phyloP scores from a whole-genome alignment of 2,329 filamentous ascomycete genomes.

The Lecanicillium sp. region DNA sequence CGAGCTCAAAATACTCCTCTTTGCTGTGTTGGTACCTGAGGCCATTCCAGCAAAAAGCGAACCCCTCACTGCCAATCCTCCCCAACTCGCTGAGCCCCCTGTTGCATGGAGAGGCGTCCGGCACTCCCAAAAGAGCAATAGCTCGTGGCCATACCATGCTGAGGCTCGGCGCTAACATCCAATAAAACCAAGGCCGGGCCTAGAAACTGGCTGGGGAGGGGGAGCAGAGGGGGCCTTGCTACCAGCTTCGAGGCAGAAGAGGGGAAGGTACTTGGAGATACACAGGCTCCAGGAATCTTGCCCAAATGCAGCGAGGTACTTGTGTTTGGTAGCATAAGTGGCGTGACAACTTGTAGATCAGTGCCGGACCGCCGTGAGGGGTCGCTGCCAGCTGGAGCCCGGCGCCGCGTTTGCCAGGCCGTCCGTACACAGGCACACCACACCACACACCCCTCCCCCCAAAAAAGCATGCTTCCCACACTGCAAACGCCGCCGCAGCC shows the following conservation, averaged over 20 bases:
- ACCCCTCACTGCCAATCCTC: neutral
- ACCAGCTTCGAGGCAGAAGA: too few species aligned
- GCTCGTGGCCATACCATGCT: constrained; percentile 4
- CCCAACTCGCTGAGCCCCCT: neutral
- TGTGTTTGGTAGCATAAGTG: constrained; percentile 2
- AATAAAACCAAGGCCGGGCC: neutral
- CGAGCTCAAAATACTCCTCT: too few species aligned
- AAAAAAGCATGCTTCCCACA: neutral
- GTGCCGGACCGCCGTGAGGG: constrained; percentile 3
- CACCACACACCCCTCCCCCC: constrained; percentile 1
- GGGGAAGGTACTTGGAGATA: constrained; percentile 9
- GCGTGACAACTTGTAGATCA: constrained; percentile 8
- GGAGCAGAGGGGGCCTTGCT: neutral
- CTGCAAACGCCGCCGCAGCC: too few species aligned
- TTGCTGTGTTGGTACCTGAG: neutral
- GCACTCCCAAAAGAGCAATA: neutral
- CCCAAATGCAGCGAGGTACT: constrained; percentile 4
- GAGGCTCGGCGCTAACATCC: neutral
- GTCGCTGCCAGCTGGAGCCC: neutral
- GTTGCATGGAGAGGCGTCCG: neutral
- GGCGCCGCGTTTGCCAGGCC: neutral
- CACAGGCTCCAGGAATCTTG: neutral
- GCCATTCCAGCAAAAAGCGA: neutral
- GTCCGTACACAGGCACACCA: too few species aligned
- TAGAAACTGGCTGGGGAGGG: neutral